Conservation (phyloP, 2,329 filamentous ascomycete species). For the Paraphoma chrysanthemicola region DNA sequence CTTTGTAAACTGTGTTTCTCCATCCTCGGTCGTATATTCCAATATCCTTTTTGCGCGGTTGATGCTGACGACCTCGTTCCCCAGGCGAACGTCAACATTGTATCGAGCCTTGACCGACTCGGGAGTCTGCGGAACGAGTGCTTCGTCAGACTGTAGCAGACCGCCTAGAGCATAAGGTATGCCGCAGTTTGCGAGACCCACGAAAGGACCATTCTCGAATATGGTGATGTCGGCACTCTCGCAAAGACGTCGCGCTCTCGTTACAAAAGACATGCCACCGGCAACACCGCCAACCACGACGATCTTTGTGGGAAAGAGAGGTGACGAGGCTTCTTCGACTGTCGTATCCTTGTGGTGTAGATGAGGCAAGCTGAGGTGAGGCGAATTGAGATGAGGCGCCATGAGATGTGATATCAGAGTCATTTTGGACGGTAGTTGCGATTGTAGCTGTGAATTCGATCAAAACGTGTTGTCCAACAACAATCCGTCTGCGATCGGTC, state of each 20-base stretch:
- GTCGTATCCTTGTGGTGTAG: not conserved
- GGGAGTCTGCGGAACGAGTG: conserved; percentile 29
- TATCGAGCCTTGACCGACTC: conserved; percentile 27
- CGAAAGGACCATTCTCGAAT: conserved; percentile 32
- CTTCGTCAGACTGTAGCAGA: conserved; percentile 18
- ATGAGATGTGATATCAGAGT: not conserved
- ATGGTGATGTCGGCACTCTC: conserved; percentile 32
- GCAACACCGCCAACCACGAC: conserved; percentile 17
- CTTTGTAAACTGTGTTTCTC: conserved; percentile 1
- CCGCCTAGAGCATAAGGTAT: conserved; percentile 31
- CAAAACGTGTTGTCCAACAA: not conserved
- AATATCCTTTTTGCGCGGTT: conserved; percentile 17
- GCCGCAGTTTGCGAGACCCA: conserved; percentile 37
- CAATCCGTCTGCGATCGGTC: not conserved
- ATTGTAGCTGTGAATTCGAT: not conserved
- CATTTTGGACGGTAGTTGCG: not conserved
- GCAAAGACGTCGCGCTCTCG: conserved; percentile 31
- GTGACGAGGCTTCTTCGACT: not conserved
- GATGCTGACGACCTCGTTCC: conserved; percentile 28
- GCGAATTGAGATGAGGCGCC: not conserved
- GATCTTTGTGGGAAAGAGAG: not conserved
- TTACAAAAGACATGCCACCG: conserved; percentile 27
- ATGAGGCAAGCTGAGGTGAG: not conserved
- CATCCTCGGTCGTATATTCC: not conserved
- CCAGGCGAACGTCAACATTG: conserved; percentile 28